Base-by-base conservation (phyloP, 306 rosid genomes). In the Comarum palustre region DNA sequence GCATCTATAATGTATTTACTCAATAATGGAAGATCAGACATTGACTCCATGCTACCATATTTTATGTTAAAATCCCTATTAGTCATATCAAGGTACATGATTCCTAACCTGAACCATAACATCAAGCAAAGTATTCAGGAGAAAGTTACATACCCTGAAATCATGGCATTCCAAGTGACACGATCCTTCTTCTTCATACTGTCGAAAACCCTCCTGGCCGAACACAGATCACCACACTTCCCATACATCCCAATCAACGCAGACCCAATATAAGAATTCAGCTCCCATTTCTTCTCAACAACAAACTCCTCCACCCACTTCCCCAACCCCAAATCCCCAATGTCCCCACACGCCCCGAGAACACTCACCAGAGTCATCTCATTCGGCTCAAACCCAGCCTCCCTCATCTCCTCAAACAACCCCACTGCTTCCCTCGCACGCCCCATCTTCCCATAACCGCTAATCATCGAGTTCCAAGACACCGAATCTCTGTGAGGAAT, bases 401-500 rank as follows among this genome's bases (percentile, higher is more conserved):
- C 85, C 87, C 50, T 83, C 90, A 93, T 83, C 64, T 84, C 78
- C 25, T 42, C 52, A 82, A 93, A 93, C 81, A 90, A 51, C 78
- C 75, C 83, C 78, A 89, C 86, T 0, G 96, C 97, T 61, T 90
- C 87, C 77, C 57, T 59, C 2, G 93, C 86, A 25, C 52, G 57
- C 3, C 98, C 92, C 87, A 78, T 82, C 85, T 86, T 89, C 5
- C 90, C 82, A 36, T 87, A 93, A 62, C 96, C 98, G 0, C 94
- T 82, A 25, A 93, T 81, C 90, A 93, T 77, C 25, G 98, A 89
- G 69, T 89, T 93, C 98, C 98, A 93, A 0, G 98, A 91, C 68
- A 91, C 94, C 84, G 72, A 80, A n/a, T 90, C 97, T 81, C 82
- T 81, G 0, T 68, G 73, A 34, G 63, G 2, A 78, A 90, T 93